These are phyloP conservation scores for Aureobasidium mangrovei DNA, from an alignment of 2,329 filamentous ascomycete species.

Conservation along the genomic window DNA sequence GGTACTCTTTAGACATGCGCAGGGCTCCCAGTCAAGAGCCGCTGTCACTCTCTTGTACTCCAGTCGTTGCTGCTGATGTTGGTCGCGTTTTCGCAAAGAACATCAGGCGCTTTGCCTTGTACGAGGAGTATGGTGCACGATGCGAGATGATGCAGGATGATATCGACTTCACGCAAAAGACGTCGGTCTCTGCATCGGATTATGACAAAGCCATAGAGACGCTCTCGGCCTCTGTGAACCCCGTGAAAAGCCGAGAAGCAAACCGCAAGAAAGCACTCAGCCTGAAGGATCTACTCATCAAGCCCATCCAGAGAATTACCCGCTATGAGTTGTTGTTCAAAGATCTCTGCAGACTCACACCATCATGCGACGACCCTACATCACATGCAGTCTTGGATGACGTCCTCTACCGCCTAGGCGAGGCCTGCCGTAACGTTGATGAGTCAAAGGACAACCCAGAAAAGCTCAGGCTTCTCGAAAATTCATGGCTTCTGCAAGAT, in stretches of 20 bases:
- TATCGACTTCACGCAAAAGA: slow-evolving; percentile 57
- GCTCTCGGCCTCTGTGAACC: slow-evolving; percentile 64
- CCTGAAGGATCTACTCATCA: slow-evolving; percentile 79
- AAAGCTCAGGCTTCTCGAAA: slow-evolving; percentile 62
- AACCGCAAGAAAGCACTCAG: slow-evolving; percentile 67
- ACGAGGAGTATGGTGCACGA: slow-evolving; percentile 86
- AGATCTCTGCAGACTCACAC: slow-evolving; percentile 74
- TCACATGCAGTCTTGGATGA: slow-evolving; percentile 74
- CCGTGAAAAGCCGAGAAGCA: slow-evolving; percentile 55
- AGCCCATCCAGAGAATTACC: slow-evolving; percentile 90
- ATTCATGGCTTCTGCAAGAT: slow-evolving; percentile 77
- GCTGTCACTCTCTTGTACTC: slow-evolving; percentile 38
- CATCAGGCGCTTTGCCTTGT: slow-evolving; percentile 68
- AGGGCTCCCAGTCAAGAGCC: slow-evolving; percentile 32
- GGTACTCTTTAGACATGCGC: slow-evolving; percentile 40
- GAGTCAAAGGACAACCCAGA: slow-evolving; percentile 68
- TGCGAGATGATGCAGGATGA: slow-evolving; percentile 81
- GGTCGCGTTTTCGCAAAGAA: slow-evolving; percentile 46
- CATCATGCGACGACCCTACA: slow-evolving; percentile 73
- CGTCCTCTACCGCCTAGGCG: slow-evolving; percentile 60
- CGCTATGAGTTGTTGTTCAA: slow-evolving; percentile 82
- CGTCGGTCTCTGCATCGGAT: slow-evolving; percentile 61
- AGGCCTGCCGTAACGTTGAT: slow-evolving; percentile 73
- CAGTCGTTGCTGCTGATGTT: slow-evolving; percentile 45
- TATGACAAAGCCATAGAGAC: slow-evolving; percentile 83